A percentile compares a stretch with the other conserved stretches of the same genome.
phyloP scores from a whole-genome alignment of 441 rosid genomes.

The Corymbia calophylla region DNA sequence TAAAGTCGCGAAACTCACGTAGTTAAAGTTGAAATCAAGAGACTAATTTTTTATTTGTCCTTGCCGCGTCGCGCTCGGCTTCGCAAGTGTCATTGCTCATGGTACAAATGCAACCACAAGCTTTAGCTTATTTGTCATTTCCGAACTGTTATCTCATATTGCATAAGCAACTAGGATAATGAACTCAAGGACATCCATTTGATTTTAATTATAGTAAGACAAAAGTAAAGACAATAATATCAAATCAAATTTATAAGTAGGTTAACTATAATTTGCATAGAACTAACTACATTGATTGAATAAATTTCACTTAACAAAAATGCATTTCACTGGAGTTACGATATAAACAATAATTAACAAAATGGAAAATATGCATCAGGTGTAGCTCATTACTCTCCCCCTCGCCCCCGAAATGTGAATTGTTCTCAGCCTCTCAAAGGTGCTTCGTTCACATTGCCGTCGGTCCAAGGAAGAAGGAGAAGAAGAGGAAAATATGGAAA shows the following conservation, averaged over 20 bases:
- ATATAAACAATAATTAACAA: too few relatives aligned
- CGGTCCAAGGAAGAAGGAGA: too few relatives aligned
- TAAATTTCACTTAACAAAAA: neutral
- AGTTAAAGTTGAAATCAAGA: neutral
- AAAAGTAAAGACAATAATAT: neutral
- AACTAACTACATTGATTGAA: neutral
- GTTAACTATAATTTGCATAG: neutral
- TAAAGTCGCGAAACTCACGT: too few relatives aligned
- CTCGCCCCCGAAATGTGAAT: neutral
- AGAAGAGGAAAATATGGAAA: too few relatives aligned
- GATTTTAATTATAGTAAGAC: neutral
- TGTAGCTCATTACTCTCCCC: neutral
- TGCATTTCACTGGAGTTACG: neutral
- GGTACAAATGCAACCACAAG: neutral
- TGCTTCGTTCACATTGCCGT: too few relatives aligned
- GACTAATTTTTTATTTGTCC: neutral
- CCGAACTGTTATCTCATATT: too few relatives aligned
- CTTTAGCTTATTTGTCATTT: too few relatives aligned
- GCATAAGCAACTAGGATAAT: too few relatives aligned
- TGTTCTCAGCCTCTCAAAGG: neutral
- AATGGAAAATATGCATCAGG: neutral
- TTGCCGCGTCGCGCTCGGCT: rapidly evolving
- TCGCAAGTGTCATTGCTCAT: neutral
- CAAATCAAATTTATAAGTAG: neutral
- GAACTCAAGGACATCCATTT: neutral